Evolutionary conservation across 352 stramenopile genomes (phyloP).

Genomic region (Phytophthora megakarya): DNA sequence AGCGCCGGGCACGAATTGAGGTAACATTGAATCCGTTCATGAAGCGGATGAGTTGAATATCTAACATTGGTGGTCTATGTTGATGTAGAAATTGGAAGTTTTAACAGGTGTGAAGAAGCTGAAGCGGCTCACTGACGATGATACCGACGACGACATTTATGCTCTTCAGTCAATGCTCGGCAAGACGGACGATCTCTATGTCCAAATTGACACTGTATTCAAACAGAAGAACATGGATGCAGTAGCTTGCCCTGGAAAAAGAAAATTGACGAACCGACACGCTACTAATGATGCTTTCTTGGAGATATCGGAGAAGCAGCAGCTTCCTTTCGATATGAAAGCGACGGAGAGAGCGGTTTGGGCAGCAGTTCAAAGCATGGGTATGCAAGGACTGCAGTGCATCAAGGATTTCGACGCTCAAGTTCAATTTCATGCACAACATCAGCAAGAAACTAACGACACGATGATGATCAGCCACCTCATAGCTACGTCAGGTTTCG

Average conservation of each 20-base stretch:
- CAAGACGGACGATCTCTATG: conserved; percentile 33
- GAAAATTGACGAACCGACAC: no score
- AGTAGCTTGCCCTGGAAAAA: conserved; percentile 31
- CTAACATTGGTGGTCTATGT: no score
- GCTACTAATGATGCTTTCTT: conserved; percentile 30
- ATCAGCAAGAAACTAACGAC: conserved; percentile 16
- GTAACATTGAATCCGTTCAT: no score
- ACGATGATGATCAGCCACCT: conserved; percentile 16
- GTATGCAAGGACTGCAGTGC: neutral
- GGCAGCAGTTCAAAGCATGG: conserved; percentile 1
- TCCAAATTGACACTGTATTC: conserved; percentile 23
- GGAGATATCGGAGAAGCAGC: conserved; percentile 28
- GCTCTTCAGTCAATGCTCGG: conserved; percentile 25
- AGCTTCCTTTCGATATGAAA: conserved; percentile 27
- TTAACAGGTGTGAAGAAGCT: conserved; percentile 19
- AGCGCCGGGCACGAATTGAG: conserved; percentile 27
- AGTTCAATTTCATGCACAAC: conserved; percentile 2
- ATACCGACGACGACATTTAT: conserved; percentile 5
- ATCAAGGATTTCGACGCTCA: neutral
- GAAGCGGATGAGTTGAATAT: no score
- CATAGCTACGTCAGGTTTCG: neutral
- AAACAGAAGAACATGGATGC: conserved; percentile 13
- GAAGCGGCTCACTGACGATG: conserved; percentile 4
- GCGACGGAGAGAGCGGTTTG: conserved; percentile 17
- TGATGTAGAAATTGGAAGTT: conserved; percentile 24